These are phyloP conservation scores for Chalciporus piperatus DNA, from an alignment of 768 basidiomycete species.

Conservation along the genomic window DNA sequence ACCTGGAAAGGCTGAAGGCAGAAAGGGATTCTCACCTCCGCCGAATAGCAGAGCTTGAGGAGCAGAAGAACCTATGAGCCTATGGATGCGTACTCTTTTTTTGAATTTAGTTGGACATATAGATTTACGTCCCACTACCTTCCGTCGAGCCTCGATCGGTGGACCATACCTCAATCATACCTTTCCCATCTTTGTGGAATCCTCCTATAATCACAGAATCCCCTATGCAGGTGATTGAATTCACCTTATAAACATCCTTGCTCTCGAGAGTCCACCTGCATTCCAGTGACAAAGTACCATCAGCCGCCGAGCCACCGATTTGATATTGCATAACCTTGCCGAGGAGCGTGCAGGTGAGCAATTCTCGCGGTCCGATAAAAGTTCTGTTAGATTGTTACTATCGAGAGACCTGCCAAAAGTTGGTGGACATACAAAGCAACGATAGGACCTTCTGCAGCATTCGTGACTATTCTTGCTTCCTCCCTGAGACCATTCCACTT, in stretches of 20 bases:
- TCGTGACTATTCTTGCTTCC: constrained; percentile 42
- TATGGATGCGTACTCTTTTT: neutral
- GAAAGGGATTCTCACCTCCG: constrained; percentile 53
- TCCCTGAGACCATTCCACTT: constrained; percentile 71
- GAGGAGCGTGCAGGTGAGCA: constrained; percentile 60
- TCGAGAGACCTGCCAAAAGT: neutral
- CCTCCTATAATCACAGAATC: constrained; percentile 60
- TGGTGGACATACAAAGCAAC: constrained; percentile 52
- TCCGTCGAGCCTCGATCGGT: constrained; percentile 9
- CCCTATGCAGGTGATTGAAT: constrained; percentile 51
- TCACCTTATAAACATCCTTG: constrained; percentile 56
- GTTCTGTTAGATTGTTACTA: constrained; percentile 35
- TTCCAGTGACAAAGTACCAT: constrained; percentile 39
- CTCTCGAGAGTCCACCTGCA: constrained; percentile 48
- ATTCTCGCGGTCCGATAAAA: constrained; percentile 44
- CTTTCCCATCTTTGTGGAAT: constrained; percentile 53
- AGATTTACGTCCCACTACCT: neutral
- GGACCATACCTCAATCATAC: constrained; percentile 62
- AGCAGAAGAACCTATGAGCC: constrained; percentile 34
- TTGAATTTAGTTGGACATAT: neutral
- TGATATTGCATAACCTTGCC: constrained; percentile 54
- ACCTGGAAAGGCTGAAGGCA: constrained; percentile 54
- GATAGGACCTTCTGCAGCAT: constrained; percentile 71
- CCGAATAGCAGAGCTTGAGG: constrained; percentile 53
- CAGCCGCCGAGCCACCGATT: constrained; percentile 38